phyloP scores from a whole-genome alignment of 148 eudicot genomes.

The Camellia lanceoleosa region DNA sequence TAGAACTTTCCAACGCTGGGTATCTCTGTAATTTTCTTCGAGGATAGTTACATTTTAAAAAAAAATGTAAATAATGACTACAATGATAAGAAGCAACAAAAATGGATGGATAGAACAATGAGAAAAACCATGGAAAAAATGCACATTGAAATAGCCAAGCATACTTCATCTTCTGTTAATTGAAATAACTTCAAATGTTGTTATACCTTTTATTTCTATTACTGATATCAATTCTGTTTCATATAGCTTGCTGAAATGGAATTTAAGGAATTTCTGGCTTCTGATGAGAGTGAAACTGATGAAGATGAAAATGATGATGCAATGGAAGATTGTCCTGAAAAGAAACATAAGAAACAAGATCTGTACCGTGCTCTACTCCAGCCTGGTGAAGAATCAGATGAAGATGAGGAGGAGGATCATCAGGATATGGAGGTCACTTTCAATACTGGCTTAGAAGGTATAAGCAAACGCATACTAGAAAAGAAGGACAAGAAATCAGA shows the following conservation, averaged over 20 bases:
- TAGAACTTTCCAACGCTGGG: no score
- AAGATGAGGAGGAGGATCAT: slow-evolving; percentile 49
- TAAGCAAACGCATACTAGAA: slow-evolving; percentile 77
- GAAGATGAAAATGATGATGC: slow-evolving; percentile 42
- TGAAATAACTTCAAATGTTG: background rate
- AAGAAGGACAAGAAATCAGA: slow-evolving; percentile 79
- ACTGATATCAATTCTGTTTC: background rate
- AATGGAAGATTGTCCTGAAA: slow-evolving; percentile 26
- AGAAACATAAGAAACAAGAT: slow-evolving; percentile 49
- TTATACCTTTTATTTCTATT: background rate
- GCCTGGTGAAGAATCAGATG: slow-evolving; percentile 72
- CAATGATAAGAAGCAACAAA: background rate
- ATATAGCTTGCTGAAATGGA: slow-evolving; percentile 69
- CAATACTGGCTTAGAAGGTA: slow-evolving; percentile 82
- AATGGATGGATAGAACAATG: background rate
- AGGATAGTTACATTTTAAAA: background rate
- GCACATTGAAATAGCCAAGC: background rate
- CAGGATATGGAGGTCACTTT: slow-evolving; percentile 99
- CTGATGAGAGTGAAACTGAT: slow-evolving; percentile 74
- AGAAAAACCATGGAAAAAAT: background rate
- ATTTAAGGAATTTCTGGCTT: slow-evolving; percentile 73
- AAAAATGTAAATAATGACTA: background rate
- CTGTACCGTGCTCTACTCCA: slow-evolving; percentile 65
- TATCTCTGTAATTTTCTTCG: background rate
- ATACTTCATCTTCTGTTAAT: background rate